Evolutionary conservation across 2,329 filamentous ascomycete genomes (phyloP).

Genomic region (Diaporthe sp.): DNA sequence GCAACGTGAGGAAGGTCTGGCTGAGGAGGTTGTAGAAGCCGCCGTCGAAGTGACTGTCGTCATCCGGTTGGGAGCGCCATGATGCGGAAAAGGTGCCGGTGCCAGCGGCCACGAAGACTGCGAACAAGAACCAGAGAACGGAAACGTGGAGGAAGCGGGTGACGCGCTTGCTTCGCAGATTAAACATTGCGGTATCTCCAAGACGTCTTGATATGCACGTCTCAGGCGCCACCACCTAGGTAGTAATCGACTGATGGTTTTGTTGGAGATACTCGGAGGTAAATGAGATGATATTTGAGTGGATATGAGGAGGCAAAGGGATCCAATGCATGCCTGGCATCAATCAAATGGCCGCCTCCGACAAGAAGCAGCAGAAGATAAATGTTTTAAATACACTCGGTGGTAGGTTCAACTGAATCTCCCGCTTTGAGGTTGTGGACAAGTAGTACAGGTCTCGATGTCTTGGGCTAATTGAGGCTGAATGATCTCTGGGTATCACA

Average conservation of each 20-base stretch:
- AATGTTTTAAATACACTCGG: not conserved
- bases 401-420: too few relatives aligned
- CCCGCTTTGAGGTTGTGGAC: not conserved
- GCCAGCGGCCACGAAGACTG: constrained; percentile 3
- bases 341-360: not conserved
- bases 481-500: not conserved
- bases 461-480: not conserved
- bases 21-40: constrained; percentile 19
- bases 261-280: not conserved
- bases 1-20: not conserved
- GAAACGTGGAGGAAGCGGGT: not conserved
- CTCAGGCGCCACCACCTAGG: rapidly evolving
- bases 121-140: constrained; percentile 6
- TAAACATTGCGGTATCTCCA: not conserved
- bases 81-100: constrained; percentile 3
- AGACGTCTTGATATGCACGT: not conserved
- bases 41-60: not conserved
- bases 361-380: not conserved
- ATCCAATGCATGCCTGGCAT: not conserved
- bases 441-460: not conserved
- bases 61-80: not conserved
- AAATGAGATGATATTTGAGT: rapidly evolving
- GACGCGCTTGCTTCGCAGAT: not conserved
- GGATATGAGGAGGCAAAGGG: not conserved
- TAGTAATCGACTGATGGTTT: not conserved